Percentiles rank a stretch among this genome's conserved stretches.
phyloP scores from a whole-genome alignment of 129 eudicot species.

The Sambucus nigra region DNA sequence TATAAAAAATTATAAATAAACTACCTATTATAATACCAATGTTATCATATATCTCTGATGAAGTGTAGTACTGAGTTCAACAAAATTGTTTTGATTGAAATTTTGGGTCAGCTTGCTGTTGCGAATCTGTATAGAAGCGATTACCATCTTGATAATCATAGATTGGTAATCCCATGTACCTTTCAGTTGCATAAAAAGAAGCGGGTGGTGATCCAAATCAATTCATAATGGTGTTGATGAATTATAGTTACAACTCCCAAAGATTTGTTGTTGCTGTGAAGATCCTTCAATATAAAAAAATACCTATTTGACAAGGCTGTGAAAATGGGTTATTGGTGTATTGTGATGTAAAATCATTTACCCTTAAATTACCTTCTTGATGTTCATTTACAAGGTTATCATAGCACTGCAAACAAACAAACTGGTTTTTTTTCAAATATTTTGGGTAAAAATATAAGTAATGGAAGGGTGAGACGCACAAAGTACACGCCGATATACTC shows the following conservation, averaged over 20 bases:
- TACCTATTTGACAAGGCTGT: constrained; percentile 39
- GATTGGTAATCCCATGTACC: constrained; percentile 42
- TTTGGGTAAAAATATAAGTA: background rate
- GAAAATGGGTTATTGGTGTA: constrained; percentile 6
- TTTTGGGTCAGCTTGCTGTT: background rate
- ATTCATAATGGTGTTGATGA: constrained; percentile 42
- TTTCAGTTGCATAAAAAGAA: constrained; percentile 58
- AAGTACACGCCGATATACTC: too few species aligned
- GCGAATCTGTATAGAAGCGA: constrained; percentile 11
- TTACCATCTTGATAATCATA: constrained; percentile 18
- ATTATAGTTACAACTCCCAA: constrained; percentile 21
- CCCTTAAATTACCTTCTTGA: constrained; percentile 21
- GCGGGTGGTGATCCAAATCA: constrained; percentile 54
- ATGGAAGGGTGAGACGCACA: background rate
- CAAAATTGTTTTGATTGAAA: background rate
- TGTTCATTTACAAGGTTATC: constrained; percentile 20
- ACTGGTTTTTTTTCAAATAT: background rate
- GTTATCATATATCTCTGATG: constrained; percentile 20
- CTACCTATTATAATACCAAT: background rate
- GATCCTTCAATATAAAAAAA: constrained; percentile 10
- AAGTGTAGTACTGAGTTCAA: constrained; percentile 8
- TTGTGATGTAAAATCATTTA: constrained; percentile 8
- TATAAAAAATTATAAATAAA: background rate
- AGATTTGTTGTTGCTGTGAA: constrained; percentile 12
- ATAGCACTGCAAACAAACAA: background rate